These are phyloP conservation scores for Cyclaneusma minus DNA, from an alignment of 2,329 filamentous ascomycete species.

Conservation along the genomic window DNA sequence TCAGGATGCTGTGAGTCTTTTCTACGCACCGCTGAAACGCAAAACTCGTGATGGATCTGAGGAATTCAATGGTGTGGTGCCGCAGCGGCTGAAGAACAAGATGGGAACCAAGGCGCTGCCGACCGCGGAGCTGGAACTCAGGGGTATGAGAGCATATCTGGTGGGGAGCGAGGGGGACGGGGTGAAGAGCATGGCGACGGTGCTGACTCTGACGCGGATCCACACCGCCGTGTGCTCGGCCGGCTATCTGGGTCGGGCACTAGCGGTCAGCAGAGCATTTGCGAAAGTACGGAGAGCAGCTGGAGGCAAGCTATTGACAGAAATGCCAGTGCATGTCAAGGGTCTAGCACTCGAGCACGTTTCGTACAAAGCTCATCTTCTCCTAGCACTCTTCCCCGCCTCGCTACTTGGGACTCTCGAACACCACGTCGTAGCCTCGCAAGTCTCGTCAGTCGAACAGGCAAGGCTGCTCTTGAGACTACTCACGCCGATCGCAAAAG, in stretches of 20 bases:
- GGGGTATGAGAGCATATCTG: conserved; percentile 46
- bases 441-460: conserved; percentile 21
- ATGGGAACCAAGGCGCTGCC: conserved; percentile 54
- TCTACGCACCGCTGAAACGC: conserved; percentile 47
- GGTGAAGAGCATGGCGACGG: conserved; percentile 48
- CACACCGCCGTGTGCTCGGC: conserved; percentile 38
- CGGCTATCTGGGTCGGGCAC: conserved; percentile 36
- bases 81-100: conserved; percentile 58
- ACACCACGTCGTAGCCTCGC: conserved; percentile 18
- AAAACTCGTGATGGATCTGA: conserved; percentile 6
- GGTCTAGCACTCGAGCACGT: conserved; percentile 39
- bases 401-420: conserved; percentile 39
- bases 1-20: conserved; percentile 38
- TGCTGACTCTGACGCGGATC: conserved; percentile 52
- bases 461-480: conserved; percentile 32
- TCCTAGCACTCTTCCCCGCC: conserved; percentile 36
- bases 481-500: conserved; percentile 44
- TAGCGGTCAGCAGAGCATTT: conserved; percentile 42
- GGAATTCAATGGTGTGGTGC: conserved; percentile 49
- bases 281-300: conserved; percentile 38
- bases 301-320: conserved; percentile 27
- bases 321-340: conserved; percentile 39
- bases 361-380: conserved; percentile 39
- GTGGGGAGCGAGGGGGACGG: conserved; percentile 52
- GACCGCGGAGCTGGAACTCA: conserved; percentile 55